phyloP scores from a whole-genome alignment of 2,329 filamentous ascomycete genomes.

The Raffaelea arxii region DNA sequence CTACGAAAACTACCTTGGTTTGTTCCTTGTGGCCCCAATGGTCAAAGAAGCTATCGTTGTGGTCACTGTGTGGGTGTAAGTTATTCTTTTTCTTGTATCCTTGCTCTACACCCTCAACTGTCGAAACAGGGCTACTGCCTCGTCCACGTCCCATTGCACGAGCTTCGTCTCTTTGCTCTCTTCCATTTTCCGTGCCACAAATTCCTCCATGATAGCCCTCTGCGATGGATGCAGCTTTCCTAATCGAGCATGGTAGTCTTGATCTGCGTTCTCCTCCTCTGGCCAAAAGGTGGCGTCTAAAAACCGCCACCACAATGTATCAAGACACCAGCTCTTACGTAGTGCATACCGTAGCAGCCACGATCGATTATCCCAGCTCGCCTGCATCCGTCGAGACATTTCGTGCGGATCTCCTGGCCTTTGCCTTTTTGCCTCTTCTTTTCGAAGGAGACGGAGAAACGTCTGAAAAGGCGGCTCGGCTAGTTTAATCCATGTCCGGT shows the following conservation, averaged over 20 bases:
- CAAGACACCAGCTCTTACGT: slow-evolving; percentile 19
- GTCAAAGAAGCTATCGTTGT: no score
- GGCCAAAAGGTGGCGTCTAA: slow-evolving; percentile 15
- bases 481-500: slow-evolving; percentile 18
- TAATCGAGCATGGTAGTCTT: slow-evolving; percentile 20
- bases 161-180: slow-evolving; percentile 9
- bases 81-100: no score
- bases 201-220: slow-evolving; percentile 17
- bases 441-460: slow-evolving; percentile 22
- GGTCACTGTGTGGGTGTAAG: no score
- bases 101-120: no score
- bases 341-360: slow-evolving; percentile 17
- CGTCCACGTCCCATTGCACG: not conserved
- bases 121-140: not conserved
- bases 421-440: not conserved
- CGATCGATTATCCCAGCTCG: slow-evolving; percentile 17
- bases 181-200: slow-evolving; percentile 22
- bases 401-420: not conserved
- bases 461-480: slow-evolving; percentile 23
- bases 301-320: slow-evolving; percentile 18
- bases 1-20: no score
- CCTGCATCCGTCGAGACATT: slow-evolving; percentile 15
- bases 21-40: no score
- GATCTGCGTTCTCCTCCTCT: slow-evolving; percentile 7
- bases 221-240: slow-evolving; percentile 18